phyloP scores from a whole-genome alignment of 306 rosid genomes.

The Morella rubra region DNA sequence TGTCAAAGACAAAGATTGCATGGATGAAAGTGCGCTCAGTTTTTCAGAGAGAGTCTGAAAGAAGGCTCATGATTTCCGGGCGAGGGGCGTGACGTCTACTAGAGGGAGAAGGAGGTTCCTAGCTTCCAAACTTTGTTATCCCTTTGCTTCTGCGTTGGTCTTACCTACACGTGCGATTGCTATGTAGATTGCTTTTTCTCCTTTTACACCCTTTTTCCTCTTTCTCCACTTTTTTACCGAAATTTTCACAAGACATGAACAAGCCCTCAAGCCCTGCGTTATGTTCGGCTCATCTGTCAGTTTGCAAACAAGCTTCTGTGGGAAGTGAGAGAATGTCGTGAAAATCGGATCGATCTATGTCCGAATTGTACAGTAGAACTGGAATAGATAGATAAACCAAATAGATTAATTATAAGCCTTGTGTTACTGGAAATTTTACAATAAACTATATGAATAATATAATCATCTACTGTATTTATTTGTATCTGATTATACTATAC shows the following conservation, averaged over 20 bases:
- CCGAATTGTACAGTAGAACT: too few species aligned
- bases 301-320: too few species aligned
- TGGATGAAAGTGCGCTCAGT: slow-evolving; percentile 5
- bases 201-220: not conserved
- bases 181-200: not conserved
- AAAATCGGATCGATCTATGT: too few species aligned
- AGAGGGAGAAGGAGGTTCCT: slow-evolving; percentile 32
- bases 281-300: too few species aligned
- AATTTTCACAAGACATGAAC: not conserved
- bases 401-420: too few species aligned
- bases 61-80: slow-evolving; percentile 9
- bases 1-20: slow-evolving; percentile 17
- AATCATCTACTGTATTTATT: too few species aligned
- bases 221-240: not conserved
- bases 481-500: too few species aligned
- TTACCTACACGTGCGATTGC: slow-evolving; percentile 16
- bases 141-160: slow-evolving; percentile 37
- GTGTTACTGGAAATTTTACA: too few species aligned
- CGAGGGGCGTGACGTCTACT: slow-evolving; percentile 21
- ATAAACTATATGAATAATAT: too few species aligned
- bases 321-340: too few species aligned
- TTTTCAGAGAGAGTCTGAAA: slow-evolving; percentile 9
- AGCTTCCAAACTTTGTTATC: slow-evolving; percentile 59
- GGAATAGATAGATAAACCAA: too few species aligned
- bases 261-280: too few species aligned